Evolutionary conservation across 2,329 filamentous ascomycete genomes (phyloP).

Genomic region (Cordyceps cateniannulata): DNA sequence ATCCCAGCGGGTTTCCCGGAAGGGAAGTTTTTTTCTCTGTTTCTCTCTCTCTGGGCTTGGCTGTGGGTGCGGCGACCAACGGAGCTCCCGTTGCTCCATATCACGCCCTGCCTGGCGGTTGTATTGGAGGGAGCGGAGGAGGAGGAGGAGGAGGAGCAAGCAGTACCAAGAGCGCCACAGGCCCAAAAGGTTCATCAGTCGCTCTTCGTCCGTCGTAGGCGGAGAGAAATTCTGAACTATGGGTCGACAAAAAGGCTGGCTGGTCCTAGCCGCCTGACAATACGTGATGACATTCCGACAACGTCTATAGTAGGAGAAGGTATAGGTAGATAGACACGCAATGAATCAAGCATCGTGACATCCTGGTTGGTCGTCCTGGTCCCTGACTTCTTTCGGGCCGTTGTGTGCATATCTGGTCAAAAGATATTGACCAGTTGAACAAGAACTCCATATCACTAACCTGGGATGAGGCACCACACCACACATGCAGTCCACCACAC

Average conservation of each 20-base stretch:
- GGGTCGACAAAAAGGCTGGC: not conserved
- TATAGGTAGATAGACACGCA: not conserved
- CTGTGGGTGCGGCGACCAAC: not conserved
- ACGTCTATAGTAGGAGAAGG: not conserved
- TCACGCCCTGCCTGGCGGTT: not conserved
- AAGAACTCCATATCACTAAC: not conserved
- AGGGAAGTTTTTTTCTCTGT: not conserved
- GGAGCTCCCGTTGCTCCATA: not conserved
- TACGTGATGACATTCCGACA: not conserved
- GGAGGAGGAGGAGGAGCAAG: too few relatives aligned
- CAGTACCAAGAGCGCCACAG: not conserved
- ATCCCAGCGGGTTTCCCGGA: not conserved
- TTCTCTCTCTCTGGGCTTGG: not conserved
- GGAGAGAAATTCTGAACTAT: not conserved
- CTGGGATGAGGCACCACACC: not conserved
- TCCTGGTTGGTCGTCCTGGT: not conserved
- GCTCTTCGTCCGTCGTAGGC: not conserved
- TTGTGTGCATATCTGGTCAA: not conserved
- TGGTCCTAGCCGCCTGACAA: not conserved
- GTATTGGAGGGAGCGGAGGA: not conserved
- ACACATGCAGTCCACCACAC: not conserved
- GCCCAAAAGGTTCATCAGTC: not conserved
- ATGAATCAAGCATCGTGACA: not conserved
- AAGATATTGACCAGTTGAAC: not conserved
- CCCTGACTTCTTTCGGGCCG: not conserved